phyloP scores from a whole-genome alignment of 2,329 filamentous ascomycete genomes.

The Fusarium temperatum region DNA sequence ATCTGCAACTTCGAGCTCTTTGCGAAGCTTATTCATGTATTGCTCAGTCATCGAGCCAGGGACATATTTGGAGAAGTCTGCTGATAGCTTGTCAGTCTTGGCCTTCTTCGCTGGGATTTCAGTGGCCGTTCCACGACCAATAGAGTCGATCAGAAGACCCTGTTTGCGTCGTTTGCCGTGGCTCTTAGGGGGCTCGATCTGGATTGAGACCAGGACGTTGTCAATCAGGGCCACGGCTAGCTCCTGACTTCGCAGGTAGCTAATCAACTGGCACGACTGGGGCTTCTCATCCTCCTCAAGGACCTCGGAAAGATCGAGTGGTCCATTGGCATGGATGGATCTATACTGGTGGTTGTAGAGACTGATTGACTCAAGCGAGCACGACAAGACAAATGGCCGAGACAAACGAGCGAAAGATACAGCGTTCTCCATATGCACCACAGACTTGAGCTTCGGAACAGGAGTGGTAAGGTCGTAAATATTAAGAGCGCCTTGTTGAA shows the following conservation, averaged over 20 bases:
- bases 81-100: slow-evolving; percentile 44
- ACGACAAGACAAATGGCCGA: slow-evolving; percentile 70
- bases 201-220: slow-evolving; percentile 72
- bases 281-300: slow-evolving; percentile 48
- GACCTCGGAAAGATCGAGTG: slow-evolving; percentile 55
- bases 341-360: slow-evolving; percentile 77
- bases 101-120: slow-evolving; percentile 49
- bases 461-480: slow-evolving; percentile 72
- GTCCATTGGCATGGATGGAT: slow-evolving; percentile 63
- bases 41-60: slow-evolving; percentile 61
- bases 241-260: slow-evolving; percentile 73
- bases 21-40: slow-evolving; percentile 57
- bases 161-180: slow-evolving; percentile 66
- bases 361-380: slow-evolving; percentile 64
- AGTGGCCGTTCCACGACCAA: slow-evolving; percentile 68
- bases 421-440: slow-evolving; percentile 60
- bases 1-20: slow-evolving; percentile 59
- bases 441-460: slow-evolving; percentile 68
- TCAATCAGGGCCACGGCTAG: slow-evolving; percentile 72
- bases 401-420: slow-evolving; percentile 74
- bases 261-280: slow-evolving; percentile 57
- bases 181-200: slow-evolving; percentile 69
- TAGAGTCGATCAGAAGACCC: slow-evolving; percentile 76
- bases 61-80: slow-evolving; percentile 49
- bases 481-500: slow-evolving; percentile 62